Evolutionary conservation across 208 protist genomes (phyloP).

Genomic region (Histomonas meleagridis): DNA sequence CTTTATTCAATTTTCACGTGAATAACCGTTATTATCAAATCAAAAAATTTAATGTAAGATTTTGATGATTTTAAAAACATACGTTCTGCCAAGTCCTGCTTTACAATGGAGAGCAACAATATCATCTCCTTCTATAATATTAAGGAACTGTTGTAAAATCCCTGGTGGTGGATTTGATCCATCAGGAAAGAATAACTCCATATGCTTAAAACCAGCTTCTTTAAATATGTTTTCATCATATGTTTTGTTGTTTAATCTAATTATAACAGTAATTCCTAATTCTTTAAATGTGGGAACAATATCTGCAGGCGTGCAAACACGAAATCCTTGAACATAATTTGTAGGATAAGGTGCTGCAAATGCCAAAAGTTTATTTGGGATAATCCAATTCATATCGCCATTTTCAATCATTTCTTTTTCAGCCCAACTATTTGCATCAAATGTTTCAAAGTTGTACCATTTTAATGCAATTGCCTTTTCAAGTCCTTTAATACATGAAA

Average conservation of each 20-base stretch:
- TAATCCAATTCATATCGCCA: conserved; percentile 79
- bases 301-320: not conserved
- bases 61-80: no score
- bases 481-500: conserved; percentile 64
- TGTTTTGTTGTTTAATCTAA: not conserved
- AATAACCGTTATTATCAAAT: no score
- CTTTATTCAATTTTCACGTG: no score
- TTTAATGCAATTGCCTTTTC: conserved; percentile 57
- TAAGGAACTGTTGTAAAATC: not conserved
- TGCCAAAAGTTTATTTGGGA: conserved; percentile 73
- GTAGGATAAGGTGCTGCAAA: conserved; percentile 61
- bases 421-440: conserved; percentile 70
- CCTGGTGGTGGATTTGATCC: not conserved
- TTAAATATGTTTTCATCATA: conserved; percentile 18
- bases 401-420: conserved; percentile 66
- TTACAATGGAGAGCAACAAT: conserved; percentile 11
- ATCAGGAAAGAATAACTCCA: not conserved
- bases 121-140: not conserved
- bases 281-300: not conserved
- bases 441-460: conserved; percentile 67
- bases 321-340: conserved; percentile 33
- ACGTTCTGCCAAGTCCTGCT: conserved; percentile 14
- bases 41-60: no score
- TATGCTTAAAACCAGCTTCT: not conserved
- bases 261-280: not conserved